These are phyloP conservation scores for Diplocarpon mali DNA, from an alignment of 2,329 filamentous ascomycete species.

Conservation along the genomic window DNA sequence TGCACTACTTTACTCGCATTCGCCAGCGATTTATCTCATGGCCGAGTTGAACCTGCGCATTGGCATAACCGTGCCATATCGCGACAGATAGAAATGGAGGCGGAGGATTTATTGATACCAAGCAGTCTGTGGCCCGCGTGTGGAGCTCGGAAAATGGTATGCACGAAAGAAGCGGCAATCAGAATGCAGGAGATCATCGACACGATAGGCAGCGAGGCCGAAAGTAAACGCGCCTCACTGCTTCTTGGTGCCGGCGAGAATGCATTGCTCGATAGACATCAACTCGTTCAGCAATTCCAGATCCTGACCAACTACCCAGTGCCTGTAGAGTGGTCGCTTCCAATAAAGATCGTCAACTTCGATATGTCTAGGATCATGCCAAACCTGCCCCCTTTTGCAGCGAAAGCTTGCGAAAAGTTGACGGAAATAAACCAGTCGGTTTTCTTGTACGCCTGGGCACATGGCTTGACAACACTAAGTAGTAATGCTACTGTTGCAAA, in stretches of 20 bases:
- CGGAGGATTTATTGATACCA: conserved; percentile 45
- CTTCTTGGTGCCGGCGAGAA: conserved; percentile 34
- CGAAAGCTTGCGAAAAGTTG: conserved; percentile 36
- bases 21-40: conserved; percentile 48
- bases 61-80: conserved; percentile 26
- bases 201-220: conserved; percentile 46
- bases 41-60: conserved; percentile 22
- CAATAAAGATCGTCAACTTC: conserved; percentile 42
- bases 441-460: conserved; percentile 56
- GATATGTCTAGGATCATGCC: conserved; percentile 29
- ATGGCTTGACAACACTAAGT: conserved; percentile 49
- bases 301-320: conserved; percentile 41
- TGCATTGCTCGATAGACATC: conserved; percentile 15
- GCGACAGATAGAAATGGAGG: conserved; percentile 51
- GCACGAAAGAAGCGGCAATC: conserved; percentile 48
- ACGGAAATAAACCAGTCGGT: conserved; percentile 54
- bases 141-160: conserved; percentile 40
- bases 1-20: conserved; percentile 57
- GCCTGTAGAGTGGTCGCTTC: conserved; percentile 43
- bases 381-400: conserved; percentile 34
- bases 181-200: conserved; percentile 55
- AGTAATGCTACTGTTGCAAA: conserved; percentile 54
- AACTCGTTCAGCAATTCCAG: conserved; percentile 29
- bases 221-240: conserved; percentile 44
- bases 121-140: conserved; percentile 53